phyloP scores from a whole-genome alignment of 192 early-diverging fungal species.

The Coemansia sp. region DNA sequence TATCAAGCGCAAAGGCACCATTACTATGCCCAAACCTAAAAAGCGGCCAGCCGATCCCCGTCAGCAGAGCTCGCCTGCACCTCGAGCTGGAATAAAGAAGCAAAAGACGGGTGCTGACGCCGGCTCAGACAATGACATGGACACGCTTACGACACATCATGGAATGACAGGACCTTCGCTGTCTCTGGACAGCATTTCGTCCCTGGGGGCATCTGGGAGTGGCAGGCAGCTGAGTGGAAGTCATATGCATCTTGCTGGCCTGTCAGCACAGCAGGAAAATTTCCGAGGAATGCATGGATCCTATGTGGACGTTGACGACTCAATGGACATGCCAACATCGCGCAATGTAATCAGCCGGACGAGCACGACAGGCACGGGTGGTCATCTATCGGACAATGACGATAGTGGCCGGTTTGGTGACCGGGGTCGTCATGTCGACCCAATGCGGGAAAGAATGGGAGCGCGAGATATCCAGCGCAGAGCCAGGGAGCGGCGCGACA shows the following conservation, averaged over 20 bases:
- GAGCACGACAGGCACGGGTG: slow-evolving; percentile 20
- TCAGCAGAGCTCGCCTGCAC: slow-evolving; percentile 31
- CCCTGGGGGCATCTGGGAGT: slow-evolving; percentile 5
- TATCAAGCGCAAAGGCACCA: slow-evolving; percentile 13
- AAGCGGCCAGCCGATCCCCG: slow-evolving; percentile 32
- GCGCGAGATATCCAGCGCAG: slow-evolving; percentile 18
- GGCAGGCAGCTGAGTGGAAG: slow-evolving; percentile 6
- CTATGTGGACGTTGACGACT: slow-evolving; percentile 13
- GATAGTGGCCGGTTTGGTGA: slow-evolving; percentile 4
- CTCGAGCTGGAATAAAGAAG: slow-evolving; percentile 17
- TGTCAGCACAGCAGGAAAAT: slow-evolving; percentile 1
- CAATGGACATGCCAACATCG: slow-evolving; percentile 6
- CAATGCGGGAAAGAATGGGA: slow-evolving; percentile 5
- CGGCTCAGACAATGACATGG: slow-evolving; percentile 15
- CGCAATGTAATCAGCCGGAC: slow-evolving; percentile 27
- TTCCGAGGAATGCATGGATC: neutral
- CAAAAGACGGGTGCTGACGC: slow-evolving; percentile 13
- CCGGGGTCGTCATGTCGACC: neutral
- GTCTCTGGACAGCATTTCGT: slow-evolving; percentile 18
- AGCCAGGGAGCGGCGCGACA: slow-evolving; percentile 31
- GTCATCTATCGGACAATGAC: slow-evolving; percentile 22
- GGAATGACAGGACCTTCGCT: slow-evolving; percentile 15
- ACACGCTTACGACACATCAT: slow-evolving; percentile 7
- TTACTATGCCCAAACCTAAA: slow-evolving; percentile 12
- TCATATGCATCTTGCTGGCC: slow-evolving; percentile 2